These are phyloP conservation scores for Cladophialophora bantiana DNA, from an alignment of 2,329 filamentous ascomycete species.

Conservation along the genomic window DNA sequence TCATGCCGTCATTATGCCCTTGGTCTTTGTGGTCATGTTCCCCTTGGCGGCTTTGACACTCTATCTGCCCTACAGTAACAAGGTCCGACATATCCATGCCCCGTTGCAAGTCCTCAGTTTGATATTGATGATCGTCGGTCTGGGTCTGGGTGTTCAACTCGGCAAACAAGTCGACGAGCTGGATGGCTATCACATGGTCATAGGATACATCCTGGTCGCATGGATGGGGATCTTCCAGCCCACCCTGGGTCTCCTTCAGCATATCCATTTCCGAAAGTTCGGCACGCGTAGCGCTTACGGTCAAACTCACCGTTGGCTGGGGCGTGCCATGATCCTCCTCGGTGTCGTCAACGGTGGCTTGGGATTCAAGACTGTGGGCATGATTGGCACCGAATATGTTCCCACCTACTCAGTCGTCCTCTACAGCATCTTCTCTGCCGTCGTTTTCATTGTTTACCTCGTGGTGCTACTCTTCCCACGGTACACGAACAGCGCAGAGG, in stretches of 20 bases:
- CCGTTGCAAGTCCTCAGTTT: conserved; percentile 58
- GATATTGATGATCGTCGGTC: conserved; percentile 55
- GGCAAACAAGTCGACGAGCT: conserved; percentile 50
- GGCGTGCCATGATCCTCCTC: conserved; percentile 57
- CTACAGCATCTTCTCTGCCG: conserved; percentile 59
- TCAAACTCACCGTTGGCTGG: conserved; percentile 63
- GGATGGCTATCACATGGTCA: conserved; percentile 57
- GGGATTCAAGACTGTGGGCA: conserved; percentile 57
- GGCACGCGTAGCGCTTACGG: conserved; percentile 46
- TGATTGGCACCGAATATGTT: conserved; percentile 44
- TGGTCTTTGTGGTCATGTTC: conserved; percentile 53
- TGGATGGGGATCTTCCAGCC: conserved; percentile 65
- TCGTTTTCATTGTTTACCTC: conserved; percentile 57
- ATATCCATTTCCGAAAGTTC: conserved; percentile 58
- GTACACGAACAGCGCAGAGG: conserved; percentile 3
- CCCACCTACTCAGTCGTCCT: conserved; percentile 51
- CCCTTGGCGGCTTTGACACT: conserved; percentile 45
- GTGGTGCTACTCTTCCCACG: conserved; percentile 34
- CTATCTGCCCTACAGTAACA: conserved; percentile 50
- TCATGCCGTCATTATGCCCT: conserved; percentile 52
- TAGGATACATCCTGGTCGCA: conserved; percentile 61
- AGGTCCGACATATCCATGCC: conserved; percentile 54
- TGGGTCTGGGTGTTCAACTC: conserved; percentile 60
- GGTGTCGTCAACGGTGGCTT: conserved; percentile 66
- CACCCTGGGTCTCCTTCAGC: conserved; percentile 59